Base-by-base conservation (phyloP, 108 stramenopile genomes). In the Chaetoceros tenuissimus region DNA sequence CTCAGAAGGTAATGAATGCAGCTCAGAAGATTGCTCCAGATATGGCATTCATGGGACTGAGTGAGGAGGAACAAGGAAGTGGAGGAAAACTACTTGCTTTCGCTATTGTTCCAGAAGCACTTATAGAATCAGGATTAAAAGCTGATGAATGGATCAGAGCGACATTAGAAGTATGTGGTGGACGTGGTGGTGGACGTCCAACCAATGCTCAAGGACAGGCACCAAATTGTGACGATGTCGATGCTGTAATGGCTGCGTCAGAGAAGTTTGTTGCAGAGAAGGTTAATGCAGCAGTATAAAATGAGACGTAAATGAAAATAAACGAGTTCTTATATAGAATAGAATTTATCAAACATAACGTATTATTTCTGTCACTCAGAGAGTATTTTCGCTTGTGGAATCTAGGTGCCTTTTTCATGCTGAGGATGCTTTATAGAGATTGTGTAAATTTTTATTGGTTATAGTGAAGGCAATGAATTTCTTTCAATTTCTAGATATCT, bases 1-100 rank as follows among this genome's bases (percentile, higher is more conserved):
- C 93, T 0, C 87, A 90, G 43, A 92, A 92, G 65, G 80, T 95
- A 28, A 69, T 86, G 45, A 93, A 96, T 58, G 77, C 91, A 8
- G 81, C 90, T 18, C 77, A 90, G 61, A 90, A 92, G 53, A 46
- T 77, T 49, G 84, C 89, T 13, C 89, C 89, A 0, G 75, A 79
- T 18, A 63, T 87, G 72, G 85, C 85, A 13, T 91, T 91, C 68
- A 76, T 91, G 76, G 93, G 87, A 16, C 26, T 94, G 25, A 85
- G 80, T 50, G 73, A 73, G 52, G 81, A 73, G 55, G 83, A 82
- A 51, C 59, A 47, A 18, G 84, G 82, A 20, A 84, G 87, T 48
- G 86, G 87, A n/a, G 87, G 85, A 17, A 94, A 90, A 69, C 25
- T 94, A 13, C 55, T 84, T 64, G 87, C 77, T 29, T 90, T 94